Conservation (phyloP, 2,329 filamentous ascomycete species). For the Corinectria fuckeliana region DNA sequence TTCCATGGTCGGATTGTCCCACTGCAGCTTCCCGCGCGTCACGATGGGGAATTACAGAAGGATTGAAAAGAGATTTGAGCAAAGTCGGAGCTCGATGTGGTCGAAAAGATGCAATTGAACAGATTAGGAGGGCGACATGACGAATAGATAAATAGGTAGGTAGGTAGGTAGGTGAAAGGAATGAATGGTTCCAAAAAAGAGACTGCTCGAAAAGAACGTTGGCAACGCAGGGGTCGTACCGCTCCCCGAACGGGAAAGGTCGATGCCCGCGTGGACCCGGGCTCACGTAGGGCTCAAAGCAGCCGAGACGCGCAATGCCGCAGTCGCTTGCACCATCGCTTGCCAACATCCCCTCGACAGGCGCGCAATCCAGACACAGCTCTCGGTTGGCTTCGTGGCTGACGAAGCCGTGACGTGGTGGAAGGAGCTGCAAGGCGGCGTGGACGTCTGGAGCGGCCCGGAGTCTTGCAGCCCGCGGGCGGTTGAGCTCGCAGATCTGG, state of each 20-base stretch:
- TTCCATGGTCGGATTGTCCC: conserved; percentile 1
- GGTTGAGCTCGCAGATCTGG: too few relatives aligned
- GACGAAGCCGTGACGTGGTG: conserved; percentile 4
- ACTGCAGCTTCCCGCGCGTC: neutral
- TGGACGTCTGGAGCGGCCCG: neutral
- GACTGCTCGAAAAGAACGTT: neutral
- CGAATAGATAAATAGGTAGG: neutral
- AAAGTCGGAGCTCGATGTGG: neutral
- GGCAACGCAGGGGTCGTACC: too few relatives aligned
- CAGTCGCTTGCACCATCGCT: neutral
- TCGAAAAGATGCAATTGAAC: neutral
- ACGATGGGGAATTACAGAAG: neutral
- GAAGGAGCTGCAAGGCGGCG: neutral
- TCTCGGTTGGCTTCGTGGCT: neutral
- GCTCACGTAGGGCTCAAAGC: neutral
- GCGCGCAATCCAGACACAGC: neutral
- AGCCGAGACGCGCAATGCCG: conserved; percentile 3
- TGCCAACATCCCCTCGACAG: neutral
- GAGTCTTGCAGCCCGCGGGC: neutral
- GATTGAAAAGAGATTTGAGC: neutral
- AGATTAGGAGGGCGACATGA: neutral
- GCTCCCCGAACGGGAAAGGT: conserved; percentile 12
- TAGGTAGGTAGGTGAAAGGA: too few relatives aligned
- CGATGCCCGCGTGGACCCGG: neutral
- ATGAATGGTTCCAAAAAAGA: neutral